Evolutionary conservation across 1,139 yeast genomes (phyloP).

Genomic region (Taphrina pruni): DNA sequence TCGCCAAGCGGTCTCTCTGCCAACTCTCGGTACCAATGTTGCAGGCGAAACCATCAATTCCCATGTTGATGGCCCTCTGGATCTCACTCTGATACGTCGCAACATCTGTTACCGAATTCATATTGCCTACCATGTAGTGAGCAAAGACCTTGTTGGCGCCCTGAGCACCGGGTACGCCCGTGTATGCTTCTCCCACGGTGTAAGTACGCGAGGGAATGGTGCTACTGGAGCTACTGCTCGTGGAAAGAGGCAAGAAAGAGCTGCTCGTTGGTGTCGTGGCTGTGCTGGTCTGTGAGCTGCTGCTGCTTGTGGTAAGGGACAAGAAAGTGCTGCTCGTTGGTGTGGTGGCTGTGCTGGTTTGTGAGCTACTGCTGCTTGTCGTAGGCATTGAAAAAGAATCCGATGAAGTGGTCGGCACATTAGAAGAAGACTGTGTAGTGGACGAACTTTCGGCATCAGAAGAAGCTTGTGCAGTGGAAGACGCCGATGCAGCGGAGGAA

Average conservation of each 20-base stretch:
- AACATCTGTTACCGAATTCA: slow-evolving; percentile 8
- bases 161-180: slow-evolving; percentile 25
- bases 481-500: neutral
- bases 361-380: neutral
- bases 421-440: too few relatives aligned
- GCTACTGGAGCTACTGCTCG: neutral
- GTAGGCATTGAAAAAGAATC: neutral
- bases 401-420: neutral
- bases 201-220: neutral
- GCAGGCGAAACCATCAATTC: slow-evolving; percentile 44
- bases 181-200: slow-evolving; percentile 9
- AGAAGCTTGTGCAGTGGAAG: neutral
- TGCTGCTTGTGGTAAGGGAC: neutral
- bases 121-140: slow-evolving; percentile 44
- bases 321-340: neutral
- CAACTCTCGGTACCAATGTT: slow-evolving; percentile 42
- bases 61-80: slow-evolving; percentile 33
- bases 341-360: neutral
- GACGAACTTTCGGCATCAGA: neutral
- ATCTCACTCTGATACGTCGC: slow-evolving; percentile 35
- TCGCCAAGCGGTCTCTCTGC: slow-evolving; percentile 32
- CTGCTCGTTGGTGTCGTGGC: neutral
- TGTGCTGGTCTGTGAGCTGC: neutral
- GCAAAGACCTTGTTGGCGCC: slow-evolving; percentile 42
- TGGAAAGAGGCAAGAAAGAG: neutral